phyloP scores from a whole-genome alignment of 805 yeast species.

The Metschnikowia reukaufii region DNA sequence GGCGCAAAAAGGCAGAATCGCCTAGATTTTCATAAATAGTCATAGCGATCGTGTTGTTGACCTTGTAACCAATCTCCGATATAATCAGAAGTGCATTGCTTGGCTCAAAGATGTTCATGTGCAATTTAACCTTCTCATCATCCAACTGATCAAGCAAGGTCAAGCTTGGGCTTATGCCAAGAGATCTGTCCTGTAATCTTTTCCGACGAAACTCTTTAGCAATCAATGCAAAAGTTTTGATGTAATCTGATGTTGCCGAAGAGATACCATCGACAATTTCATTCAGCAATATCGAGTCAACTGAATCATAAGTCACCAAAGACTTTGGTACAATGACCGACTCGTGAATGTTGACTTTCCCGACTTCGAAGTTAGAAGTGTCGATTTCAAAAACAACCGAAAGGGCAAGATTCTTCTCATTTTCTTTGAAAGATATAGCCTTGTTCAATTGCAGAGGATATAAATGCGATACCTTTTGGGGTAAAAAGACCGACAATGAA shows the following conservation, averaged over 20 bases:
- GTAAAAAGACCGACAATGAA: constrained; percentile 83
- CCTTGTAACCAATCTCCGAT: constrained; percentile 76
- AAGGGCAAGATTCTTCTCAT: constrained; percentile 61
- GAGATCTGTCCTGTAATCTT: constrained; percentile 51
- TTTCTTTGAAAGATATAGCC: constrained; percentile 59
- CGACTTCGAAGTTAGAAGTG: constrained; percentile 65
- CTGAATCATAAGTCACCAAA: constrained; percentile 51
- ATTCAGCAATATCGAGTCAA: constrained; percentile 50
- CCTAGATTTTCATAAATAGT: constrained; percentile 74
- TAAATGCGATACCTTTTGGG: constrained; percentile 68
- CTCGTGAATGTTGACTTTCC: constrained; percentile 75
- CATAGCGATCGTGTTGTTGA: constrained; percentile 83
- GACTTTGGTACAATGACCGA: constrained; percentile 65
- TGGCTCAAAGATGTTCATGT: constrained; percentile 69
- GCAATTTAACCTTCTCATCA: constrained; percentile 75
- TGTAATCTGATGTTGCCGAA: constrained; percentile 63
- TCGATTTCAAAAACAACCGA: constrained; percentile 82
- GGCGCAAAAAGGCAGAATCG: constrained; percentile 77
- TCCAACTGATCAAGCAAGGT: constrained; percentile 78
- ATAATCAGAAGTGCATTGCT: constrained; percentile 57
- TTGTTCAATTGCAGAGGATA: constrained; percentile 67
- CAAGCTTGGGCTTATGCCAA: constrained; percentile 52
- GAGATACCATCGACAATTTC: constrained; percentile 30
- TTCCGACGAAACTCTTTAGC: constrained; percentile 71
- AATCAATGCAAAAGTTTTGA: constrained; percentile 61